Percentiles rank a stretch among this genome's conserved stretches.
phyloP scores from a whole-genome alignment of 495 filamentous ascomycete species.

The Gamarada debralockiae region DNA sequence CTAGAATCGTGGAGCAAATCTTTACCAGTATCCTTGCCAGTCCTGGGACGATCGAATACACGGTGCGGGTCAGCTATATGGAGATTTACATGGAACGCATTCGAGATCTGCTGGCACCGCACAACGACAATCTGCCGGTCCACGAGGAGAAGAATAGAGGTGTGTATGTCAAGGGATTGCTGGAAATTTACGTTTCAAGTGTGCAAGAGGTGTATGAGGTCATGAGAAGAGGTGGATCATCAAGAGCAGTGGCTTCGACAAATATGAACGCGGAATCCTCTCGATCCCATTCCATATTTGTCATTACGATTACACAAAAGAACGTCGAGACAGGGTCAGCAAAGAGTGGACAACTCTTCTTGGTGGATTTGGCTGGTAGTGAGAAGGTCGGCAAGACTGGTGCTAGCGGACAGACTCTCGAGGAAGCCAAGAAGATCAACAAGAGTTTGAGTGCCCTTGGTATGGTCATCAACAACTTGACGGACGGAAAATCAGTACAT shows the following conservation, averaged over 20 bases:
- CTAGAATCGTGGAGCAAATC: conserved; percentile 96
- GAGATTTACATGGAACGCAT: conserved; percentile 99
- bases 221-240: conserved; percentile 85
- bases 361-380: conserved; percentile 95
- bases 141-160: conserved; percentile 96
- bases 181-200: conserved; percentile 94
- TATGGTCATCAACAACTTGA: conserved; percentile 98
- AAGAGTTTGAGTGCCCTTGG: conserved; percentile 96
- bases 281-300: conserved; percentile 97
- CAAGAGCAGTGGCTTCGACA: conserved; percentile 92
- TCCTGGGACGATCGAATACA: conserved; percentile 94
- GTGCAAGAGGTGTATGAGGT: conserved; percentile 96
- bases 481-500: conserved; percentile 97
- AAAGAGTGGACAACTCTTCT: conserved; percentile 93
- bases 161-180: conserved; percentile 93
- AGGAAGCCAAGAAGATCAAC: conserved; percentile 99
- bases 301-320: conserved; percentile 96
- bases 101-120: conserved; percentile 84
- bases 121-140: conserved; percentile 93
- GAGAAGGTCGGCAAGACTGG: conserved; percentile 99
- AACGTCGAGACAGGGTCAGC: conserved; percentile 95
- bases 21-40: conserved; percentile 90
- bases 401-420: conserved; percentile 93
- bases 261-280: conserved; percentile 99
- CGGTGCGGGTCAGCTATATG: conserved; percentile 97